Evolutionary conservation across 140 eudicot genomes (phyloP), one percentile per base, ranked within the genome.

Genomic region (Erigeron philadelphicus): DNA sequence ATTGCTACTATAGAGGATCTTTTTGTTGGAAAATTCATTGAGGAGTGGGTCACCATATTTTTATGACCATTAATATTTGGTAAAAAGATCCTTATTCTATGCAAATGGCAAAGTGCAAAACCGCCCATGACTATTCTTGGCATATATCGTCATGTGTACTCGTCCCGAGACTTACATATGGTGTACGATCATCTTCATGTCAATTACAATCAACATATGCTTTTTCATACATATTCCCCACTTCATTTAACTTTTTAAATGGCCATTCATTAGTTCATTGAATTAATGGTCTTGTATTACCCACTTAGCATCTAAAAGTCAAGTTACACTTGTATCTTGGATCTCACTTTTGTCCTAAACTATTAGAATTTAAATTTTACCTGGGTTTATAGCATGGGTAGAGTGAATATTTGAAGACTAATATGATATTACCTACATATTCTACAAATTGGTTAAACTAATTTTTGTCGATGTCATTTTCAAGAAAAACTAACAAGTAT

Each of bases 11-110:
- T 53, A 44, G 13, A 44, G 7, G 70, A 57, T 77, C 40, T 63
- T 62, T 42, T 59, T 52, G 46, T 41, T 47, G 41, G 11, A 31
- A 55, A 21, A 70, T 44, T 72, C 11, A 65, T 71, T 57, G 18
- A 71, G 45, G 73, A 57, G 85, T 66, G 81, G 81, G 86, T 81
- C 84, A 80, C 69, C 82, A 80, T 80, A 77, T 44, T 16, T 70
- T 76, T 76, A 66, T 56, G 44, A 56, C 61, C 79, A 79, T 61
- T 47, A 72, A n/a, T 52, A 71, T 77, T 55, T 71, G 73, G 43
- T 71, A 40, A 48, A 77, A 64, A 71, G 73, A 77, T 71, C 64
- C 77, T 31, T 77, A 77, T 77, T 77, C 81, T 64, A 46, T 71
- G 55, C 62, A 40, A 69, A 52, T 61, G 44, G 55, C 62, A 57